phyloP scores from a whole-genome alignment of 2,329 filamentous ascomycete genomes.

The Colletotrichum somersetense region DNA sequence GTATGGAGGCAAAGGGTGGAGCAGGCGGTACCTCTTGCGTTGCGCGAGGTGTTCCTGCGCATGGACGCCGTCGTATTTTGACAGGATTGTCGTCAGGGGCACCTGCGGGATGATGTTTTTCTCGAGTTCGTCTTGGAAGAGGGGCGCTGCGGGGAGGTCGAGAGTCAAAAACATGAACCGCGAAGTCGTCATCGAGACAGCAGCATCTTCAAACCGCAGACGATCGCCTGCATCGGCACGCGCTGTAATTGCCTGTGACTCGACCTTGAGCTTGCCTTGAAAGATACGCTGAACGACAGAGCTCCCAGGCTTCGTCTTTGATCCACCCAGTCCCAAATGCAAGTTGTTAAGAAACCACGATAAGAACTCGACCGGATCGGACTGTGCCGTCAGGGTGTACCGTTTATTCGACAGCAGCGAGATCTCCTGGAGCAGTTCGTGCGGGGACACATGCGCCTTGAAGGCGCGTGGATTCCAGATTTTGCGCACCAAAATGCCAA shows the following conservation, averaged over 20 bases:
- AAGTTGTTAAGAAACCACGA: constrained; percentile 98
- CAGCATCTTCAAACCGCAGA: constrained; percentile 90
- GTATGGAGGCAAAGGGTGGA: constrained; percentile 92
- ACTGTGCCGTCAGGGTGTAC: constrained; percentile 90
- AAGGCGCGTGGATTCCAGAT: constrained; percentile 98
- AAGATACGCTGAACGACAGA: constrained; percentile 94
- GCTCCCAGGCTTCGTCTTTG: constrained; percentile 84
- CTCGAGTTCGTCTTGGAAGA: constrained; percentile 95
- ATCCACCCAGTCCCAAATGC: constrained; percentile 90
- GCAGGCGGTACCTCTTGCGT: constrained; percentile 87
- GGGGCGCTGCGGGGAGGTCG: constrained; percentile 89
- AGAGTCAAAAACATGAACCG: constrained; percentile 94
- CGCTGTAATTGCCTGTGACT: constrained; percentile 93
- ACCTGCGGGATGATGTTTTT: constrained; percentile 97
- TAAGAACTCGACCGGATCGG: constrained; percentile 95
- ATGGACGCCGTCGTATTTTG: constrained; percentile 91
- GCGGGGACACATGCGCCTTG: constrained; percentile 95
- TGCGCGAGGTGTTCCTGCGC: constrained; percentile 91
- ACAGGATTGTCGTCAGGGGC: constrained; percentile 83
- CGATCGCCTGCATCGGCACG: constrained; percentile 89
- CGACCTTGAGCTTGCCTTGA: constrained; percentile 91
- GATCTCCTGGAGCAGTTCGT: constrained; percentile 96
- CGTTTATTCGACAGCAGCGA: constrained; percentile 90
- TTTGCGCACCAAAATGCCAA: constrained; percentile 91
- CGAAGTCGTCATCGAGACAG: constrained; percentile 80